Evolutionary conservation across 2,329 filamentous ascomycete genomes (phyloP).

Genomic region (Arthrobotrys conoides): DNA sequence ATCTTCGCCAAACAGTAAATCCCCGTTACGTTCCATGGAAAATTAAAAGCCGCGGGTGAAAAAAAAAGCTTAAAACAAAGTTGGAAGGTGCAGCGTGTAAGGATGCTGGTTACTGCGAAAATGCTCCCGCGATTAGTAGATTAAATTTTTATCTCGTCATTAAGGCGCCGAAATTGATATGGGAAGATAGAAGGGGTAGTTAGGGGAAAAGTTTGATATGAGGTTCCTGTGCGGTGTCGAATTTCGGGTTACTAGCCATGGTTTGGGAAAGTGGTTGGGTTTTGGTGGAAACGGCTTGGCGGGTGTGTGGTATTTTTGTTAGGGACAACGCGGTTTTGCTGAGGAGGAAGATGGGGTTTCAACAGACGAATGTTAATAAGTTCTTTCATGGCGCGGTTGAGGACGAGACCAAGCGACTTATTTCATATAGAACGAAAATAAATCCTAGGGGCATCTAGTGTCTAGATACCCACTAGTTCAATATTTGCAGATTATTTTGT

Average conservation of each 20-base stretch:
- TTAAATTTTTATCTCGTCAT: background rate
- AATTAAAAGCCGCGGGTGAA: conserved; percentile 30
- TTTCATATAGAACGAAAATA: too few species aligned
- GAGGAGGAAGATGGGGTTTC: background rate
- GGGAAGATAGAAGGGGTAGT: background rate
- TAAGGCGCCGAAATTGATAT: background rate
- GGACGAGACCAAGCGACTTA: too few species aligned
- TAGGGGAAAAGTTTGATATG: background rate
- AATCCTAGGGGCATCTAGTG: too few species aligned
- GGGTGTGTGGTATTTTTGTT: conserved; percentile 36
- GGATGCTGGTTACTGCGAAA: too few species aligned
- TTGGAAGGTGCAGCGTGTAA: background rate
- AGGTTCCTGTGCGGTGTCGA: conserved; percentile 6
- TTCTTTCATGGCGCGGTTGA: too few species aligned
- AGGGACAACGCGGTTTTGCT: conserved; percentile 15
- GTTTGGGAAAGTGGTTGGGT: conserved; percentile 39
- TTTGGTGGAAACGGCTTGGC: conserved; percentile 33
- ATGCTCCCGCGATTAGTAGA: conserved; percentile 11
- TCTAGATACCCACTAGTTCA: too few species aligned
- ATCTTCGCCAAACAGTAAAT: background rate
- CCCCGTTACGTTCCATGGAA: background rate
- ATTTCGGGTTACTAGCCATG: conserved; percentile 37
- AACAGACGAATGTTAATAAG: background rate
- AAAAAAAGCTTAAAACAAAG: background rate
- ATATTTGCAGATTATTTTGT: too few species aligned